These are phyloP conservation scores for Rosa persica DNA, from an alignment of 306 rosid genomes.

Conservation along the genomic window DNA sequence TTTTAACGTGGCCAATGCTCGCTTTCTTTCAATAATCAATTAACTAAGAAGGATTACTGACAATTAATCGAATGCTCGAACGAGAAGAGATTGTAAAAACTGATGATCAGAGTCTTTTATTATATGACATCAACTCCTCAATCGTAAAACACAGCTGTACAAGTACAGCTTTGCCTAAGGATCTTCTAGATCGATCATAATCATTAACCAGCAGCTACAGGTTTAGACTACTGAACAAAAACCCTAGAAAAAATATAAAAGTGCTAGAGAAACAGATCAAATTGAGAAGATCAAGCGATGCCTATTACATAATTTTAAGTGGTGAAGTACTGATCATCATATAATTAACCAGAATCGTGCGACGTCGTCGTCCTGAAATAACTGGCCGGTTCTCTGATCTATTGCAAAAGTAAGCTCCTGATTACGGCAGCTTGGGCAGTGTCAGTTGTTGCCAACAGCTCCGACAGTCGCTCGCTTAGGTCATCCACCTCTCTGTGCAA, in stretches of 20 bases:
- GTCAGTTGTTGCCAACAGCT: constrained; percentile 75
- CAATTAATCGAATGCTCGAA: background rate
- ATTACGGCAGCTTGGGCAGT: constrained; percentile 89
- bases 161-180: background rate
- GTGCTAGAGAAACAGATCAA: constrained; percentile 7
- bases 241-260: constrained; percentile 5
- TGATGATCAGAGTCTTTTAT: constrained; percentile 3
- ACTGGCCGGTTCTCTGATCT: constrained; percentile 10
- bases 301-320: constrained; percentile 4
- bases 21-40: background rate
- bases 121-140: constrained; percentile 1
- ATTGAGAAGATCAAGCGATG: background rate
- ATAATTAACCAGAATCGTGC: background rate
- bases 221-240: constrained; percentile 5
- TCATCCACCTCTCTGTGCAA: constrained; percentile 90
- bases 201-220: constrained; percentile 1
- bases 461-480: constrained; percentile 78
- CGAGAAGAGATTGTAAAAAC: background rate
- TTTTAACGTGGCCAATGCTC: background rate
- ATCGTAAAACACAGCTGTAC: background rate
- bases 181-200: background rate
- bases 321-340: background rate
- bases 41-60: background rate
- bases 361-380: background rate
- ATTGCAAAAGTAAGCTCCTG: constrained; percentile 75